Base-by-base conservation (phyloP, 495 filamentous ascomycete genomes). In the Neurospora sp. region DNA sequence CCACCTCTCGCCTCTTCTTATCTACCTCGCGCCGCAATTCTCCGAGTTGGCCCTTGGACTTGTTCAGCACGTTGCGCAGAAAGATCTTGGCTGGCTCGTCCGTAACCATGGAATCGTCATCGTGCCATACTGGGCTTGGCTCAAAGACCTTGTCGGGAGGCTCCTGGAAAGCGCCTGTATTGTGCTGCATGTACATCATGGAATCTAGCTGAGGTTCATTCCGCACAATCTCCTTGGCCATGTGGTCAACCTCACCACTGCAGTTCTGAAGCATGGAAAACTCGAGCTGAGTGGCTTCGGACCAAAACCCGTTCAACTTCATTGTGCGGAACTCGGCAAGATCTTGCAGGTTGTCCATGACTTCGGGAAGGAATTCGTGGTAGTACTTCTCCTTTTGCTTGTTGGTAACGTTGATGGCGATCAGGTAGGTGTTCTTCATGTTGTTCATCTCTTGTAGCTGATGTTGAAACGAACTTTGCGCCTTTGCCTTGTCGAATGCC, bases 361-460 rank as follows among this genome's bases (percentile, higher is more conserved):
- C 79, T 73, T 98, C 95, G 5, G 96, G 96, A 27, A 99, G 87
- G 80, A 98, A 98, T 85, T 98, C 94, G 79, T 98, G 89, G 77
- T 94, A 99, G 82, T 98, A 98, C 79, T 90, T 93, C 80, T 97
- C 93, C 83, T 98, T 98, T 77, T 97, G 90, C 80, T 93, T 94
- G 82, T 99, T 99, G 44, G 95, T 94, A 59, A 97, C 92, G 78
- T 95, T 96, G 84, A 99, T 96, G 71, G 88, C 88, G 74, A 99
- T 95, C 44, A 99, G 84, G 77, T 99, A 99, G 2, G 93, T 94
- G 78, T 98, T 99, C 91, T 99, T 99, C 77, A 92, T 88, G 79
- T 98, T 98, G 81, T 93, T 90, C 96, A 98, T 98, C 71, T 98
- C 95, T 48, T 89, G 77, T 46, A 94, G 84, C 80, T 98, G 94